These are phyloP conservation scores for Wickerhamiella occidentalis DNA, from an alignment of 805 yeast genomes.

Conservation along the genomic window DNA sequence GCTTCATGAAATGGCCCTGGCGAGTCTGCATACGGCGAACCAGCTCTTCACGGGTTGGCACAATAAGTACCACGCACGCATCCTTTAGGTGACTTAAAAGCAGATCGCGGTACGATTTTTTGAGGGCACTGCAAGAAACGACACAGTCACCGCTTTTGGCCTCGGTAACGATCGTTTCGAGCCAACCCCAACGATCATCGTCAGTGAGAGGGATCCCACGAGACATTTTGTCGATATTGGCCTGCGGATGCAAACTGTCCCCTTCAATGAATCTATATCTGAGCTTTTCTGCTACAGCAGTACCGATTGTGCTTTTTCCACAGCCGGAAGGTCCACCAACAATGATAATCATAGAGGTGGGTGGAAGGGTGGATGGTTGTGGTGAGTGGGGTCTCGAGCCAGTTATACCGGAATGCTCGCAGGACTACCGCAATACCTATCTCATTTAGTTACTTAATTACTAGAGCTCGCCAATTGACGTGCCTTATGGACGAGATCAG, in stretches of 20 bases:
- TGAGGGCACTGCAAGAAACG: slow-evolving; percentile 78
- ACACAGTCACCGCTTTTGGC: slow-evolving; percentile 32
- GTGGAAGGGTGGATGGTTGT: too few species aligned
- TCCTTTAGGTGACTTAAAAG: slow-evolving; percentile 32
- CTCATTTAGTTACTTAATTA: too few species aligned
- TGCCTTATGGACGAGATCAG: neutral
- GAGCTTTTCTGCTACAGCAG: slow-evolving; percentile 35
- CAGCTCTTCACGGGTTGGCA: slow-evolving; percentile 51
- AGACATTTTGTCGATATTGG: slow-evolving; percentile 73
- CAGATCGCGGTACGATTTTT: slow-evolving; percentile 54
- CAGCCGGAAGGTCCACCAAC: slow-evolving; percentile 96
- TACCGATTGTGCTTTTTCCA: slow-evolving; percentile 77
- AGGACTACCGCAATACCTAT: too few species aligned
- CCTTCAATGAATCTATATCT: slow-evolving; percentile 66
- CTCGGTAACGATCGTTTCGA: slow-evolving; percentile 37
- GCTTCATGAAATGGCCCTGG: slow-evolving; percentile 75
- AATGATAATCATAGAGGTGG: slow-evolving; percentile 25
- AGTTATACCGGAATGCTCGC: too few species aligned
- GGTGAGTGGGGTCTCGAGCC: too few species aligned
- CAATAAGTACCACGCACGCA: slow-evolving; percentile 52
- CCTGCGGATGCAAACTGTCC: slow-evolving; percentile 61
- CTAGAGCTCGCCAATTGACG: neutral
- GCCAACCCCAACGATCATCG: slow-evolving; percentile 90
- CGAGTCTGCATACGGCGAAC: slow-evolving; percentile 50
- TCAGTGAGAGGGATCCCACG: slow-evolving; percentile 70